Base-by-base conservation (phyloP, 805 yeast genomes). In the Metschnikowia kunwiensis region DNA sequence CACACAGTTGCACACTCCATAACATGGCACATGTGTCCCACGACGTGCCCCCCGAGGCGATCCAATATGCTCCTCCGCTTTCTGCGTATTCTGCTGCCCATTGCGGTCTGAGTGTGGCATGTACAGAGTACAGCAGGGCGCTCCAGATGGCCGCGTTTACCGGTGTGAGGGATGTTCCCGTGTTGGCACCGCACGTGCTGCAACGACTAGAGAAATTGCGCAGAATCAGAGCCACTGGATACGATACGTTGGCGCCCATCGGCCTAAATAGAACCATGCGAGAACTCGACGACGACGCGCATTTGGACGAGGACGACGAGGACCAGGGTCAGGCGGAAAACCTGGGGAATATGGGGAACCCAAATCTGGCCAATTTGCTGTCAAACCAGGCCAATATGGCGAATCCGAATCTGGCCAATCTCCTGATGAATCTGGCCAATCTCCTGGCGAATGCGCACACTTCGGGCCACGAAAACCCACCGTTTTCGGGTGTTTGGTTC, bases 1-100 rank as follows among this genome's bases (percentile, higher is more conserved):
- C 31, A n/a, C 37, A 34, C 15, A 32, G 27, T 11, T 21, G 40
- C 4, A 24, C 30, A 15, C 32, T 43, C 19, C 47, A 44, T 24
- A 29, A 34, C 9, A 26, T 40, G 9, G 40, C 49, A 21, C 47
- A 43, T 14, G 27, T 34, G 5, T 34, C 47, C 9, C 42, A 33
- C 7, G 43, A 43, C 8, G 30, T 38, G 5, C 49, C 45, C 4
- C 26, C 42, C 8, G 49, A 43, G 17, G 47, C 49, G 18, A 26
- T 40, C 16, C 47, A 43, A 24, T 64, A 55, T 42, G 77, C 77
- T 1, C 81, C 80, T 2, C 78, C 82, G 7, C 53, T 77, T 15
- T 68, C 75, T 13, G 75, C 79, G 2, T 77, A 76, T 47, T 67
- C 78, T 0, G 66, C 80, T 3, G 74, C 71, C 14, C 57, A 61